Evolutionary conservation across 2,329 filamentous ascomycete species (phyloP), one percentile per base, ranked within the genome.

Genomic region (Fusarium hainanense): DNA sequence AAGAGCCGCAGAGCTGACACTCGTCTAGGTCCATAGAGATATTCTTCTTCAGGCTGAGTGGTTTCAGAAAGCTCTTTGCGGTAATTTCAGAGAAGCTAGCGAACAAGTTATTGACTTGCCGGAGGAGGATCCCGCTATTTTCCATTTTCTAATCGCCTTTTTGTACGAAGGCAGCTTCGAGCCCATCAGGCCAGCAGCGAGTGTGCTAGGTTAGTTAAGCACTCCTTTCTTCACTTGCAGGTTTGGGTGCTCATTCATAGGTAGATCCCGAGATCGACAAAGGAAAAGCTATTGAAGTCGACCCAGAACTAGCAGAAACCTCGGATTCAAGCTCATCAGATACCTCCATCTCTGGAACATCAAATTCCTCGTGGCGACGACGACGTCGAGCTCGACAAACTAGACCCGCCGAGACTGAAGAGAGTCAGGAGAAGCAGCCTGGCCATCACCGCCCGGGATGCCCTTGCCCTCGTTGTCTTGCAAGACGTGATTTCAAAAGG

Each of bases 61-160:
- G 77, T 87, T 87, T 70, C 79, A 78, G 52, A 85, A 79, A 65
- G 84, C 84, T 16, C 77, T 87, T 9, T 82, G 82, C 62, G 84
- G 84, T 37, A 76, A 78, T 27, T 87, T 85, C 68, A 79, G 72
- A 52, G 85, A 87, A 70, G 80, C 82, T 3, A 78, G 77, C 21
- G 78, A 81, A 18, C 83, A 85, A 64, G 79, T 80, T 16, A 81
- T 87, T 54, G 79, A 84, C 69, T 75, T 87, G 3, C 84, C 83
- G 0, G 84, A 86, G 60, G 85, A 87, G 63, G 80, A 85, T 66
- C 83, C 85, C 5, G 80, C 81, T 56, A 81, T 85, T 48, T 87
- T 87, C 64, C 83, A 85, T 60, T 85, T 85, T 65, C 74, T 87
- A 43, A 76, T 87, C 37, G 82, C 83, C n/a, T 86, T 81, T 52